Conservation (phyloP, 2,329 filamentous ascomycete genomes). For the Penicillium occitanis region DNA sequence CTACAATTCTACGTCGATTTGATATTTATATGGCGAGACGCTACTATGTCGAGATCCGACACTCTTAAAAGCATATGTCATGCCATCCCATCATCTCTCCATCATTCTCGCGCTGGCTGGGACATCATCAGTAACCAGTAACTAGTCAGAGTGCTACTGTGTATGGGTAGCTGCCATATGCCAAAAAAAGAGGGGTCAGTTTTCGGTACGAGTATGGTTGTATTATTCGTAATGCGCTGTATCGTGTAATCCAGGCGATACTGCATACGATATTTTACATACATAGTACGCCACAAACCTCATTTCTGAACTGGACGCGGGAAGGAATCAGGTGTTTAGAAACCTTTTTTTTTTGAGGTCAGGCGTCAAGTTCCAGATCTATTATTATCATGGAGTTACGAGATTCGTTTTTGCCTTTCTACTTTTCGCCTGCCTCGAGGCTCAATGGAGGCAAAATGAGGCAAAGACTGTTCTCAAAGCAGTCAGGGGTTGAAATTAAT, state of each 20-base stretch:
- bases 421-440: background rate
- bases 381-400: background rate
- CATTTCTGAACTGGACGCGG: conserved; percentile 3
- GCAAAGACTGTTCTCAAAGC: background rate
- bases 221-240: background rate
- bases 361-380: conserved; percentile 10
- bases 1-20: background rate
- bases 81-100: conserved; percentile 11
- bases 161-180: background rate
- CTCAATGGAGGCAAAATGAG: background rate
- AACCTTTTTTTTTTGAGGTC: conserved; percentile 8
- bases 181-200: conserved; percentile 13
- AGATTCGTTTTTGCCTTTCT: background rate
- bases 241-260: background rate
- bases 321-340: conserved; percentile 12
- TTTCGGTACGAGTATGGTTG: background rate
- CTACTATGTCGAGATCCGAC: background rate
- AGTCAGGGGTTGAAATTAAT: conserved; percentile 9
- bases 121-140: background rate
- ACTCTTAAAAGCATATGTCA: background rate
- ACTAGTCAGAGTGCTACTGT: background rate
- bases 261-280: conserved; percentile 9
- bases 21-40: background rate
- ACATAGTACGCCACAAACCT: conserved; percentile 6
- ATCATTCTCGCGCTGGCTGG: background rate